Evolutionary conservation across 306 rosid genomes (phyloP).

Genomic region (Oxytropis ochrocephala): DNA sequence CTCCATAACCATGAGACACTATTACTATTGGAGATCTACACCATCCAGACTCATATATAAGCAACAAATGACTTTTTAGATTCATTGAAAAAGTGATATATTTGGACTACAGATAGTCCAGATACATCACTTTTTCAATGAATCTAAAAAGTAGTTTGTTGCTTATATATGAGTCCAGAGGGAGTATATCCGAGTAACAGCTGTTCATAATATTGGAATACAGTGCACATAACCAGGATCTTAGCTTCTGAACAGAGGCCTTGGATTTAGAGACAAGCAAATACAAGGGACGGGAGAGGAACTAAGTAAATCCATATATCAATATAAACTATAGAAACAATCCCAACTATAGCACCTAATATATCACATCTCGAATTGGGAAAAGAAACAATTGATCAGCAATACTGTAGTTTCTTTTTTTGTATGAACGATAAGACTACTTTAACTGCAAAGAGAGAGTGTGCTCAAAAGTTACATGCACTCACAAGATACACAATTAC

Average conservation of each 20-base stretch:
- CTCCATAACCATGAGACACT: too few relatives aligned
- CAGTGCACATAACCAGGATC: background rate
- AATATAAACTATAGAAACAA: background rate
- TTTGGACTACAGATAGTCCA: too few relatives aligned
- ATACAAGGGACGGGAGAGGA: background rate
- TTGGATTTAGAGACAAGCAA: background rate
- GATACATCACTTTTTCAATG: too few relatives aligned
- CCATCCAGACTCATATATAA: too few relatives aligned
- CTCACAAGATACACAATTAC: background rate
- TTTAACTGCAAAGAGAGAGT: constrained; percentile 19
- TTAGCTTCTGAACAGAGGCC: background rate
- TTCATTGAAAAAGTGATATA: too few relatives aligned
- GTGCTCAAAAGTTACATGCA: background rate
- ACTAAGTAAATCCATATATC: background rate
- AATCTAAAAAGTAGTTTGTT: too few relatives aligned
- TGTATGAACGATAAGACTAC: background rate
- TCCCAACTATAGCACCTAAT: background rate
- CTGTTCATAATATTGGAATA: background rate
- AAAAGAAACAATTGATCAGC: background rate
- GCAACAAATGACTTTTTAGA: too few relatives aligned
- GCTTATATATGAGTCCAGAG: too few relatives aligned
- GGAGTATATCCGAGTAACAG: background rate
- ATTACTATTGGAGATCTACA: too few relatives aligned
- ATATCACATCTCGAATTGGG: background rate
- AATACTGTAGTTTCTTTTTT: background rate